These are phyloP conservation scores for Xylaria flabelliformis DNA, from an alignment of 495 filamentous ascomycete genomes.

Conservation along the genomic window DNA sequence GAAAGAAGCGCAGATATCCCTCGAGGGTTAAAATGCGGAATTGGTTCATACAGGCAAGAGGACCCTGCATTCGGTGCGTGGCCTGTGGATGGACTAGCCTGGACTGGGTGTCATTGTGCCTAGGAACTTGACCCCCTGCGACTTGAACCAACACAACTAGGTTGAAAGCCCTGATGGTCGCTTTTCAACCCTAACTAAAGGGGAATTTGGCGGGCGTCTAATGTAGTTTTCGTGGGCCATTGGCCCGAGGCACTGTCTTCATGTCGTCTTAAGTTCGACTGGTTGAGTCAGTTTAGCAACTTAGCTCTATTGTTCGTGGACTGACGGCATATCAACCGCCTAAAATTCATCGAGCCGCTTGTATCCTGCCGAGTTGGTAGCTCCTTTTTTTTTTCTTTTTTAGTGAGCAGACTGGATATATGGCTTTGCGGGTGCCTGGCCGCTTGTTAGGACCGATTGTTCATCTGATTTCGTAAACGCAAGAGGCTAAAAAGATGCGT, in stretches of 20 bases:
- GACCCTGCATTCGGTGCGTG: constrained; percentile 23
- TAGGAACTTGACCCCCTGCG: not conserved
- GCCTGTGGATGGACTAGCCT: constrained; percentile 15
- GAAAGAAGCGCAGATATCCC: not conserved
- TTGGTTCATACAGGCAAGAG: constrained; percentile 10
- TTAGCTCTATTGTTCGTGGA: not conserved
- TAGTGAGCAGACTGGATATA: not conserved
- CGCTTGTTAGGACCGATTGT: not conserved
- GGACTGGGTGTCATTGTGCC: constrained; percentile 14
- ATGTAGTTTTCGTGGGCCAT: constrained; percentile 5
- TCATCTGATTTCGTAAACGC: not conserved
- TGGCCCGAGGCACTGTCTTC: not conserved
- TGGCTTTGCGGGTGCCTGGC: not conserved
- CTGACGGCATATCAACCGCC: not conserved
- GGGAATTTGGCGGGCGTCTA: not conserved
- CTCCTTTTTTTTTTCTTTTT: not conserved
- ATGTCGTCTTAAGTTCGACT: not conserved
- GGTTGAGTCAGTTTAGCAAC: not conserved
- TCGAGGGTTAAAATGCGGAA: constrained; percentile 16
- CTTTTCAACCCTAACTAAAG: constrained; percentile 13
- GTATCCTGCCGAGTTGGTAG: not conserved
- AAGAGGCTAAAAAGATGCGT: not conserved
- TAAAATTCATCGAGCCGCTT: not conserved
- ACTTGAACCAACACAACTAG: not conserved
- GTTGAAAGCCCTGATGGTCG: not conserved